Percentiles rank a stretch among this genome's conserved stretches.
These are phyloP conservation scores for Trichoderma pleuroti DNA, from an alignment of 2,329 filamentous ascomycete species.

Conservation along the genomic window DNA sequence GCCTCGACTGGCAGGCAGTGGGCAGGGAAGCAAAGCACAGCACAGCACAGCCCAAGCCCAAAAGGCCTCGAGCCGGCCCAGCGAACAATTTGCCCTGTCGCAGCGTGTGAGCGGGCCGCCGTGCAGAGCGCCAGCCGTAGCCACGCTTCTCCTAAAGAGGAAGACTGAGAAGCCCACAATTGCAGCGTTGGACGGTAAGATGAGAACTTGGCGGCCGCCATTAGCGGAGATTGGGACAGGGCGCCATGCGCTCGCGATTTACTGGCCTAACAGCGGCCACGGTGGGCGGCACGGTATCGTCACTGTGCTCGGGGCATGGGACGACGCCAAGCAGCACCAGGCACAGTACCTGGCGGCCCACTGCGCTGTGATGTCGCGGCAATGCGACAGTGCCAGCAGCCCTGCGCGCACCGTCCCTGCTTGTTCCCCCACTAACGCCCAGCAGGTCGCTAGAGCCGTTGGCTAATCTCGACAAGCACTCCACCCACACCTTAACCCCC, in stretches of 20 bases:
- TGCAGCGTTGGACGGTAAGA: slow-evolving; percentile 16
- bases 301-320: neutral
- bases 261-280: slow-evolving; percentile 11
- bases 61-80: neutral
- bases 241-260: slow-evolving; percentile 7
- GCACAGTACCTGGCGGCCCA: neutral
- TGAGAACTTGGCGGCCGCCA: slow-evolving; percentile 21
- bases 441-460: slow-evolving; percentile 26
- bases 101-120: slow-evolving; percentile 20
- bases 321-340: neutral
- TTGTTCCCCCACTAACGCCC: slow-evolving; percentile 29
- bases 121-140: slow-evolving; percentile 19
- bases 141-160: slow-evolving; percentile 19
- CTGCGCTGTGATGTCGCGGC: neutral
- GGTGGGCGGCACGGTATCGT: neutral
- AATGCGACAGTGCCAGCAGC: neutral
- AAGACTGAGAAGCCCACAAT: slow-evolving; percentile 17
- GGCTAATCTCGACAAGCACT: slow-evolving; percentile 43
- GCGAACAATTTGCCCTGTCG: slow-evolving; percentile 7
- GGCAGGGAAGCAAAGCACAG: neutral
- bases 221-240: slow-evolving; percentile 21
- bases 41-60: neutral
- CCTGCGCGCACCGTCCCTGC: slow-evolving; percentile 6
- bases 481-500: slow-evolving; percentile 39
- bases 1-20: neutral